Percentiles rank a stretch among this genome's conserved stretches.
These are phyloP conservation scores for Acanthamoeba castellanii DNA, from an alignment of 208 protist genomes.

Conservation along the genomic window DNA sequence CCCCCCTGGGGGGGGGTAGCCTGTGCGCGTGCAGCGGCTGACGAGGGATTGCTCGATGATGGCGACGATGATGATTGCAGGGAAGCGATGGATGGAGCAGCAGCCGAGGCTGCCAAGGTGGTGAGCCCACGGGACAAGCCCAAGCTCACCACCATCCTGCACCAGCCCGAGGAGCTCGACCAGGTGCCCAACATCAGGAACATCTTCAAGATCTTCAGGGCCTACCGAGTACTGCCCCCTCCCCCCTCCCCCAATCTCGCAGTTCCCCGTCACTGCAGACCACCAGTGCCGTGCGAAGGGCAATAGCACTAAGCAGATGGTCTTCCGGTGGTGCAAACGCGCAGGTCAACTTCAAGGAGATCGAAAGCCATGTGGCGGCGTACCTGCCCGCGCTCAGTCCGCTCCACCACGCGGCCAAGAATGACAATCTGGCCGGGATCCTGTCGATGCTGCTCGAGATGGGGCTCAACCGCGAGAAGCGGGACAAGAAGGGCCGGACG, in stretches of 20 bases:
- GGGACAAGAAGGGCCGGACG: constrained; percentile 46
- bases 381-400: neutral
- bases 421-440: neutral
- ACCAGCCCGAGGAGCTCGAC: constrained; percentile 38
- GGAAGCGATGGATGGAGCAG: neutral
- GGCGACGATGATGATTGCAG: neutral
- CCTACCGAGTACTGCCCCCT: neutral
- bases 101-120: neutral
- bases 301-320: neutral
- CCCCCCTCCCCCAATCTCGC: neutral
- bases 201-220: constrained; percentile 32
- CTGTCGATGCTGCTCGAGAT: neutral
- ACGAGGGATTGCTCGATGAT: no score
- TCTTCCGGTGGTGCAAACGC: neutral
- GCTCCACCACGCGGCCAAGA: constrained; percentile 20
- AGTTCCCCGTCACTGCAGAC: no score
- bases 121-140: neutral
- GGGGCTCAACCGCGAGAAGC: constrained; percentile 38
- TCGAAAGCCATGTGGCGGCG: constrained; percentile 15
- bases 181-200: constrained; percentile 40
- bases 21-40: no score
- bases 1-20: no score
- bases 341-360: constrained; percentile 36
- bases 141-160: constrained; percentile 10
- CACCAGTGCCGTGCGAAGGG: no score